A percentile compares a stretch with the other conserved stretches of the same genome.
Evolutionary conservation across 2,329 filamentous ascomycete genomes (phyloP).

Genomic region (Sphaceloma murrayae): DNA sequence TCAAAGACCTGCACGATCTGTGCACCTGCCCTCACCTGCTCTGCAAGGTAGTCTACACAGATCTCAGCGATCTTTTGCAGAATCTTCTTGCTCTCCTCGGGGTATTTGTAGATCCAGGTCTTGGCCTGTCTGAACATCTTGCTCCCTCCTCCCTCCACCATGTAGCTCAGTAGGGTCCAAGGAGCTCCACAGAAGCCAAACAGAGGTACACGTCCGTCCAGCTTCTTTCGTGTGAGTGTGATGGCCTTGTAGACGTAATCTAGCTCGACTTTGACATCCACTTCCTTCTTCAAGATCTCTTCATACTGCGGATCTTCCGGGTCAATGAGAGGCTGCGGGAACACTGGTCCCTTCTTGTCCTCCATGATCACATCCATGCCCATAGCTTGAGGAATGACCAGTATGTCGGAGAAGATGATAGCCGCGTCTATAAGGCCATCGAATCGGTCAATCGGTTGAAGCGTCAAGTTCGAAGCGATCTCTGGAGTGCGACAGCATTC

Average conservation of each 20-base stretch:
- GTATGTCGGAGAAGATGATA: constrained; percentile 98
- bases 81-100: constrained; percentile 67
- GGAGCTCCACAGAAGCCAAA: constrained; percentile 96
- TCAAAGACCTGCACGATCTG: constrained; percentile 93
- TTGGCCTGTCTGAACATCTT: constrained; percentile 93
- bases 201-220: constrained; percentile 78
- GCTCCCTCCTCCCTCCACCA: constrained; percentile 94
- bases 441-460: constrained; percentile 90
- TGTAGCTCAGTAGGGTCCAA: constrained; percentile 96
- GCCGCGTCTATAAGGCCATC: constrained; percentile 85
- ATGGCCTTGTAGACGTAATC: constrained; percentile 96
- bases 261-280: constrained; percentile 76
- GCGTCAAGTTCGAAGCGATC: constrained; percentile 82
- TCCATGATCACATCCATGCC: constrained; percentile 99
- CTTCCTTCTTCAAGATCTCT: constrained; percentile 62
- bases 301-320: constrained; percentile 78
- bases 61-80: constrained; percentile 87
- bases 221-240: constrained; percentile 77
- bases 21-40: constrained; percentile 86
- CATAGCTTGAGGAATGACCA: constrained; percentile 95
- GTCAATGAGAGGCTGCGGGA: constrained; percentile 70
- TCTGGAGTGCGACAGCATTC: constrained; percentile 91
- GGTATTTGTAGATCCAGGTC: constrained; percentile 91
- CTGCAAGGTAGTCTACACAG: constrained; percentile 86
- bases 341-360: constrained; percentile 92